Percentiles rank a stretch among this genome's conserved stretches.
phyloP scores from a whole-genome alignment of 1,284 basidiomycete species.

The Vanrija sp. region DNA sequence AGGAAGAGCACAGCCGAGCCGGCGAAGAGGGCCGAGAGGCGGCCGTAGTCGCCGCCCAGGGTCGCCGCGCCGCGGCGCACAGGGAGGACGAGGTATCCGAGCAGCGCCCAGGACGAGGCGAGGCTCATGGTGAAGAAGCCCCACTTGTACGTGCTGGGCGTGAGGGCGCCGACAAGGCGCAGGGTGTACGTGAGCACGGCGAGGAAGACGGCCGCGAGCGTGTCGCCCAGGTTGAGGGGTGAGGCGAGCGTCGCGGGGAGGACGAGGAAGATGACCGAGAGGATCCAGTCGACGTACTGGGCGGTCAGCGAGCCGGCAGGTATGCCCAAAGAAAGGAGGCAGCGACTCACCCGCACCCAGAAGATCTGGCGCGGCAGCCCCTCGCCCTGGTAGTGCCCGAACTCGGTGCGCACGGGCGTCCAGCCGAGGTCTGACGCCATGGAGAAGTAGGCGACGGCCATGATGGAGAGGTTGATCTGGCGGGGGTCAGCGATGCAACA shows the following conservation, averaged over 20 bases:
- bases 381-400: constrained; percentile 38
- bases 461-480: constrained; percentile 52
- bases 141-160: constrained; percentile 55
- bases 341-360: constrained; percentile 48
- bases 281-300: constrained; percentile 56
- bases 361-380: constrained; percentile 55
- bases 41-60: constrained; percentile 41
- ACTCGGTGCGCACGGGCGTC: constrained; percentile 55
- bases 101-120: constrained; percentile 49
- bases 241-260: constrained; percentile 29
- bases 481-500: background rate
- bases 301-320: constrained; percentile 20
- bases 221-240: no score
- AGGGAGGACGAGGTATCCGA: constrained; percentile 42
- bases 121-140: constrained; percentile 54
- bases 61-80: constrained; percentile 31
- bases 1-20: constrained; percentile 49
- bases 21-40: constrained; percentile 41
- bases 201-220: constrained; percentile 59
- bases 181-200: constrained; percentile 54
- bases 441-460: constrained; percentile 53
- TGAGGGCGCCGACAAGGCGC: constrained; percentile 56
- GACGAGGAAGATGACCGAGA: constrained; percentile 56
- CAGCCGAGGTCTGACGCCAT: constrained; percentile 62
- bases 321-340: no score